phyloP scores from a whole-genome alignment of 1,139 yeast genomes.

The Blastobotrys malaysiensis region DNA sequence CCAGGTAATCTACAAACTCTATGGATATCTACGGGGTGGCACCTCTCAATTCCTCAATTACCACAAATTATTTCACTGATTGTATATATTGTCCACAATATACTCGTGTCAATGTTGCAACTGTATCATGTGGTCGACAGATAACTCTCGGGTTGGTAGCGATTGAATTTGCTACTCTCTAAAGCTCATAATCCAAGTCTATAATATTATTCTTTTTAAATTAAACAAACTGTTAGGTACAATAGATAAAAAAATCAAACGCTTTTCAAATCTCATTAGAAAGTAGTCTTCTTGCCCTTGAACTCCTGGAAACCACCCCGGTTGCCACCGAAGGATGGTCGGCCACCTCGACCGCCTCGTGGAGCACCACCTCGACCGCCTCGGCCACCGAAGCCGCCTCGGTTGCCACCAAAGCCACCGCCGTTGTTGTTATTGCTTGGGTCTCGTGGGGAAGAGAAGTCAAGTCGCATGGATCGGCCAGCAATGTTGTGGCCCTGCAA shows the following conservation, averaged over 20 bases:
- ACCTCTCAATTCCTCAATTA: too few species aligned
- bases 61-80: too few species aligned
- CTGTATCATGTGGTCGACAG: too few species aligned
- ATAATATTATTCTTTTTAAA: background rate
- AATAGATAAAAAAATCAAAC: conserved; percentile 2
- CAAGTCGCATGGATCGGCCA: conserved; percentile 93
- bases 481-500: conserved; percentile 84
- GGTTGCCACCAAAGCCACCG: conserved; percentile 41
- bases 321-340: conserved; percentile 31
- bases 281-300: conserved; percentile 35
- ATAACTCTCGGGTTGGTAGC: too few species aligned
- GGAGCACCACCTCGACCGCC: conserved; percentile 35
- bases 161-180: too few species aligned
- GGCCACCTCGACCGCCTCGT: conserved; percentile 27
- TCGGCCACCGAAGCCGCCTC: conserved; percentile 42
- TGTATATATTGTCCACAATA: too few species aligned
- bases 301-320: conserved; percentile 20
- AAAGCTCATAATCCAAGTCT: background rate
- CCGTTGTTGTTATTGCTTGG: conserved; percentile 36
- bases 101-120: too few species aligned
- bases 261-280: conserved; percentile 20
- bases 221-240: background rate
- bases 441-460: conserved; percentile 88
- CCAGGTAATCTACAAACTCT: too few species aligned
- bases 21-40: too few species aligned